Evolutionary conservation across 371 early-diverging fungal species (phyloP).

Genomic region (Parasitella parasitica): DNA sequence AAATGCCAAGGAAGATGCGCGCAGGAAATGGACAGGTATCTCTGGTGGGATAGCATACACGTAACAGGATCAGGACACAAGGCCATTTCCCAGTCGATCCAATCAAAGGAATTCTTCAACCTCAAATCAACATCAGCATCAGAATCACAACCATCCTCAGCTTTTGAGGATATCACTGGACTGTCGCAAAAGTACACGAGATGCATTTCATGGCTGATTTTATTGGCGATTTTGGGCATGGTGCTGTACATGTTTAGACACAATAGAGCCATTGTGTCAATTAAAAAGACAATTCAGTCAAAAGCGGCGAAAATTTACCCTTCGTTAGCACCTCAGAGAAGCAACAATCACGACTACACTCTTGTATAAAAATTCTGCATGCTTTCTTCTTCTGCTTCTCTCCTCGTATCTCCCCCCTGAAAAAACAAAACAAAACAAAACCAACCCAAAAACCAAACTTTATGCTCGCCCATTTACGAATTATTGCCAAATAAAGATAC

Average conservation of each 20-base stretch:
- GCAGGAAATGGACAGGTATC: slow-evolving; percentile 31
- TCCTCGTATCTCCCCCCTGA: background rate
- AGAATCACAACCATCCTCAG: background rate
- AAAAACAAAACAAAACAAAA: background rate
- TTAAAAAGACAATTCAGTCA: slow-evolving; percentile 18
- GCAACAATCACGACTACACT: slow-evolving; percentile 17
- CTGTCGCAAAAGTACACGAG: slow-evolving; percentile 5
- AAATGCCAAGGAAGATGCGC: slow-evolving; percentile 39
- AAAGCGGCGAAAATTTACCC: slow-evolving; percentile 13
- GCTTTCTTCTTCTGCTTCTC: background rate
- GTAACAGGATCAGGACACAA: slow-evolving; percentile 42
- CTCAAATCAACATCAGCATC: background rate
- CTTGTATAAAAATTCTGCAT: slow-evolving; percentile 10
- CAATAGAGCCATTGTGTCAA: slow-evolving; percentile 8
- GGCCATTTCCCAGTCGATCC: slow-evolving; percentile 24
- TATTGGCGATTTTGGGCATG: slow-evolving; percentile 5
- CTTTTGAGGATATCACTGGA: background rate
- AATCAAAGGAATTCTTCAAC: slow-evolving; percentile 13
- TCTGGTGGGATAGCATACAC: slow-evolving; percentile 49
- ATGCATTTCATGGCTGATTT: slow-evolving; percentile 18
- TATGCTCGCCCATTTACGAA: background rate
- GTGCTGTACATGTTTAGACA: slow-evolving; percentile 19
- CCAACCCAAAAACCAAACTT: too few relatives aligned
- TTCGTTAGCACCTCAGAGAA: background rate
- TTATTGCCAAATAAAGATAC: background rate